phyloP scores from a whole-genome alignment of 495 filamentous ascomycete genomes.

The Penicillium coffeae region DNA sequence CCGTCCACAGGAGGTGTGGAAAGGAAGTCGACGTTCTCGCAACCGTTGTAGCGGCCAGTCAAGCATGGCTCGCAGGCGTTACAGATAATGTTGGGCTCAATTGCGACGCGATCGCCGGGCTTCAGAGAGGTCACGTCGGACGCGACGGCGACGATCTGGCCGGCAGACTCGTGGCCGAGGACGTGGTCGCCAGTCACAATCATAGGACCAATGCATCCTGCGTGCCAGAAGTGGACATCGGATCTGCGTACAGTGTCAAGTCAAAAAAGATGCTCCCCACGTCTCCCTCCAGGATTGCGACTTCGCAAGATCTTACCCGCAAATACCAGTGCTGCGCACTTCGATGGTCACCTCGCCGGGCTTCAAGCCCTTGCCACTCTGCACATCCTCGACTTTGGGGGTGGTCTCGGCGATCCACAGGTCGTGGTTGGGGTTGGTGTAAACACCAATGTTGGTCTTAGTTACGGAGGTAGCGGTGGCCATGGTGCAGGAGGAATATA shows the following conservation, averaged over 20 bases:
- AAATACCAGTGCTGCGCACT: slow-evolving; percentile 89
- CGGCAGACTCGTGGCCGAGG: slow-evolving; percentile 89
- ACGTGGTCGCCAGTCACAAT: slow-evolving; percentile 82
- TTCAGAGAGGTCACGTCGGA: slow-evolving; percentile 68
- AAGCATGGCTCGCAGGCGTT: slow-evolving; percentile 83
- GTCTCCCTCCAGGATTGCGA: neutral
- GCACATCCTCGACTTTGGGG: slow-evolving; percentile 71
- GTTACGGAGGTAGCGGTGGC: slow-evolving; percentile 36
- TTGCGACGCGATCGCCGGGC: slow-evolving; percentile 80
- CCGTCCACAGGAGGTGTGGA: slow-evolving; percentile 86
- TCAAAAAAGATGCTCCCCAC: neutral
- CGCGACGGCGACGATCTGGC: slow-evolving; percentile 75
- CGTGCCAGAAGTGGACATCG: slow-evolving; percentile 95
- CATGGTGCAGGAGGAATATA: slow-evolving; percentile 21
- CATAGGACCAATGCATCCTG: slow-evolving; percentile 91
- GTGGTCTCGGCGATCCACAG: slow-evolving; percentile 80
- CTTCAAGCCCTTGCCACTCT: slow-evolving; percentile 64
- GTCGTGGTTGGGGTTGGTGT: slow-evolving; percentile 87
- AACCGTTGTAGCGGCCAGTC: slow-evolving; percentile 90
- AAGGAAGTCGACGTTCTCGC: slow-evolving; percentile 76
- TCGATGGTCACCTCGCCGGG: slow-evolving; percentile 79
- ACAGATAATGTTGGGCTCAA: slow-evolving; percentile 91
- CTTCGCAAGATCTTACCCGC: slow-evolving; percentile 56
- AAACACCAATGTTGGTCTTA: slow-evolving; percentile 91
- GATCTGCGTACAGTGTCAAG: slow-evolving; percentile 51